Percentiles rank a stretch among this genome's conserved stretches.
phyloP scores from a whole-genome alignment of 2,329 filamentous ascomycete species.

The Cryphonectria nitschkei region DNA sequence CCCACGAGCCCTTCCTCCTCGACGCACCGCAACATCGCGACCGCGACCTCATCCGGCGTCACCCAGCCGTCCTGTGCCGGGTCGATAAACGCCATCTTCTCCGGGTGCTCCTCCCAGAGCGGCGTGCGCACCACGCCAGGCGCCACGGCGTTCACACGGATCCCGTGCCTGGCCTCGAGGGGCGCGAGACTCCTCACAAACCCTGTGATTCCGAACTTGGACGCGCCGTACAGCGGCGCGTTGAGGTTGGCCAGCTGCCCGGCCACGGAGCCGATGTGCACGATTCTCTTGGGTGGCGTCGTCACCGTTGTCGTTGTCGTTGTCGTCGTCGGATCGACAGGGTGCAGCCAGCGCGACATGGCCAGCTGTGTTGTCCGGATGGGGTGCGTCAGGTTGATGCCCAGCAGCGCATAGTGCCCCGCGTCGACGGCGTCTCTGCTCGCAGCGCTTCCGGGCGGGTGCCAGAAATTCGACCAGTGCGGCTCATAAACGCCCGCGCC shows the following conservation, averaged over 20 bases:
- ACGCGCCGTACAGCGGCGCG: constrained; percentile 44
- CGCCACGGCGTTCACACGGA: constrained; percentile 49
- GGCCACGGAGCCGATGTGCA: constrained; percentile 45
- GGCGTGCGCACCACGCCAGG: constrained; percentile 51
- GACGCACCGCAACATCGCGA: constrained; percentile 47
- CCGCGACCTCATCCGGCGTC: constrained; percentile 46
- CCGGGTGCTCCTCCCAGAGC: constrained; percentile 49
- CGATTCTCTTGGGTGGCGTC: constrained; percentile 40
- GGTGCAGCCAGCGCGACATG: constrained; percentile 43
- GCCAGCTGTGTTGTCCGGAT: constrained; percentile 47
- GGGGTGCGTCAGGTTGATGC: constrained; percentile 48
- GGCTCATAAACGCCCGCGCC: constrained; percentile 54
- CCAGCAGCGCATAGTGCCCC: constrained; percentile 41
- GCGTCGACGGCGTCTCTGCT: constrained; percentile 38
- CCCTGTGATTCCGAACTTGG: constrained; percentile 44
- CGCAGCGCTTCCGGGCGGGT: constrained; percentile 42
- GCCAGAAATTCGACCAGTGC: constrained; percentile 47
- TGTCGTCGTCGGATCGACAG: constrained; percentile 13
- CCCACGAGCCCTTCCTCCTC: constrained; percentile 40
- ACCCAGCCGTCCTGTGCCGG: constrained; percentile 44
- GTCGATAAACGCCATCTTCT: constrained; percentile 46
- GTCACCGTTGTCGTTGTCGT: constrained; percentile 27
- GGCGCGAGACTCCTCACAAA: constrained; percentile 46
- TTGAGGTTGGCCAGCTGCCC: constrained; percentile 40
- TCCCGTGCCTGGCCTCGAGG: constrained; percentile 39